A percentile compares a stretch with the other conserved stretches of the same genome.
These are phyloP conservation scores for Lasiodiplodia gonubiensis DNA, from an alignment of 2,329 filamentous ascomycete genomes.

Conservation along the genomic window DNA sequence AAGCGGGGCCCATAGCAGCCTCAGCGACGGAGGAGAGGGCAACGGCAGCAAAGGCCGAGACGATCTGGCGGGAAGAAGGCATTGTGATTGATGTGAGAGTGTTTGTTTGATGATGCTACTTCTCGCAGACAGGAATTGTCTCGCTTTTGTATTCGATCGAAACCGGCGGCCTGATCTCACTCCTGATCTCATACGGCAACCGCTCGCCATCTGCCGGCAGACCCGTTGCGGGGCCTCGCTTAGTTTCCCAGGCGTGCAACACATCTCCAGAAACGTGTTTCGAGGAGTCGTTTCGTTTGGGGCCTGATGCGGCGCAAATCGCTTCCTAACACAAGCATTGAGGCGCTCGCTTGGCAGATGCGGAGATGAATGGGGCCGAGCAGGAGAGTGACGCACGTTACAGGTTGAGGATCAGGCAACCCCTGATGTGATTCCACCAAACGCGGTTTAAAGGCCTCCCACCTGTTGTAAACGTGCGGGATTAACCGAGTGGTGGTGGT, in stretches of 20 bases:
- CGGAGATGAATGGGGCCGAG: constrained; percentile 2
- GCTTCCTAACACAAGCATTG: constrained; percentile 20
- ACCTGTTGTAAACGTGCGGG: background rate
- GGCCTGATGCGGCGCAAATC: constrained; percentile 2
- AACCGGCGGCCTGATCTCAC: background rate
- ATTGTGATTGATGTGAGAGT: constrained; percentile 21
- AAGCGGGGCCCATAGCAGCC: constrained; percentile 37
- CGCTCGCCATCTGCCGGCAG: background rate
- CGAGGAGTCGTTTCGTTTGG: constrained; percentile 14
- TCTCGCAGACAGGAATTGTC: background rate
- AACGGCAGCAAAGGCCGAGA: constrained; percentile 30
- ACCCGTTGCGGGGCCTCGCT: background rate
- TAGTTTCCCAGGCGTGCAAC: background rate
- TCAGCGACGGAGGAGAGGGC: constrained; percentile 30
- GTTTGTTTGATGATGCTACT: background rate
- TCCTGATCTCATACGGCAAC: background rate
- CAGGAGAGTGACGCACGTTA: background rate
- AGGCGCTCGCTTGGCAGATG: constrained; percentile 2
- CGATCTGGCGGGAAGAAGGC: constrained; percentile 32
- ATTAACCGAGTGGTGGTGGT: background rate
- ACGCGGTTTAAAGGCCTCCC: background rate
- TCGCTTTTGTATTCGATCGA: background rate
- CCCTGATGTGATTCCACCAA: background rate
- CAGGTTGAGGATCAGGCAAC: background rate
- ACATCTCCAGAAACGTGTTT: background rate